phyloP scores from a whole-genome alignment of 352 stramenopile species.

The Globisporangium polare region DNA sequence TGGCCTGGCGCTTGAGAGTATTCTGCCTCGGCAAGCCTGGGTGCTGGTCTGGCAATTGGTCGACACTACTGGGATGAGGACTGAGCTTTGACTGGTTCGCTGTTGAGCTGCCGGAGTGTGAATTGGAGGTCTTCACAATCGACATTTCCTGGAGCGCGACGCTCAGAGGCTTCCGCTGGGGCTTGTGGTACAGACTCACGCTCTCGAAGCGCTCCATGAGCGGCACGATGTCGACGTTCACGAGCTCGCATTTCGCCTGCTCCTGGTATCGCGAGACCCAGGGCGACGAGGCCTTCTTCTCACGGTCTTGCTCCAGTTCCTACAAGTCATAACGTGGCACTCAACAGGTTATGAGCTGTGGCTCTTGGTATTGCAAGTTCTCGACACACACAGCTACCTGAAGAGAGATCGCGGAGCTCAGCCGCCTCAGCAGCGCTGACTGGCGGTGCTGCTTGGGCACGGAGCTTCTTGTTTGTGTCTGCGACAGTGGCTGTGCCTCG shows the following conservation, averaged over 20 bases:
- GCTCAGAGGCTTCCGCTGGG: slow-evolving; percentile 29
- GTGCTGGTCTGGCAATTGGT: not conserved
- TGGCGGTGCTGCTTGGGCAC: not conserved
- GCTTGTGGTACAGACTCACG: slow-evolving; percentile 26
- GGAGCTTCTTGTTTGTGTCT: not conserved
- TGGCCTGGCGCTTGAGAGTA: slow-evolving; percentile 18
- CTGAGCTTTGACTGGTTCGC: not conserved
- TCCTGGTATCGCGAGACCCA: slow-evolving; percentile 21
- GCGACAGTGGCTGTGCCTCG: too few relatives aligned
- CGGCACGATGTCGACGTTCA: slow-evolving; percentile 23
- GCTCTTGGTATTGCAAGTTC: too few relatives aligned
- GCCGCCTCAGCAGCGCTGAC: not conserved
- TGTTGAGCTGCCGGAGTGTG: not conserved
- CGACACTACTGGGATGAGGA: not conserved
- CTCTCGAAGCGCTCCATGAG: slow-evolving; percentile 35
- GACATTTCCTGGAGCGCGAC: slow-evolving; percentile 28
- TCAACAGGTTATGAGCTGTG: not conserved
- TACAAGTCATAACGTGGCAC: not conserved
- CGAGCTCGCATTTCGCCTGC: slow-evolving; percentile 30
- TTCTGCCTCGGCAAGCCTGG: not conserved
- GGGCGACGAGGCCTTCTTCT: slow-evolving; percentile 7
- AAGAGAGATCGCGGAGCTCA: slow-evolving; percentile 4
- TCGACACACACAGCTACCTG: too few relatives aligned
- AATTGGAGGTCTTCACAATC: not conserved
- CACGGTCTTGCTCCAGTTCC: not conserved